phyloP scores from a whole-genome alignment of 2,329 filamentous ascomycete species.

The Dothiorella sarmentorum region DNA sequence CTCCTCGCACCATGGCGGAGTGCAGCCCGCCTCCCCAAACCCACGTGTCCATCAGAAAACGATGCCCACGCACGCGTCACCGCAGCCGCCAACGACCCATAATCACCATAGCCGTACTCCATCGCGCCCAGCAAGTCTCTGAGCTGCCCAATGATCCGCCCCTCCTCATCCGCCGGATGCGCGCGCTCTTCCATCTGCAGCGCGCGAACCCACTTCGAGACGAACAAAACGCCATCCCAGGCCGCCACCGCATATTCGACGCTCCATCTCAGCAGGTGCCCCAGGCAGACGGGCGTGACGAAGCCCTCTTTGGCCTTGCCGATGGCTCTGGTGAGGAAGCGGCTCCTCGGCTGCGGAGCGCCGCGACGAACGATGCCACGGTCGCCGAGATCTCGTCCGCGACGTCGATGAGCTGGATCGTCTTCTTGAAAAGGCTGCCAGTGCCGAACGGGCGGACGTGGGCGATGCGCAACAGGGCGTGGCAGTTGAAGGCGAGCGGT shows the following conservation, averaged over 20 bases:
- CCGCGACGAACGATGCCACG: slow-evolving; percentile 26
- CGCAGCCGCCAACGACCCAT: slow-evolving; percentile 26
- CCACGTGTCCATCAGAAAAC: slow-evolving; percentile 28
- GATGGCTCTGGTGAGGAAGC: slow-evolving; percentile 29
- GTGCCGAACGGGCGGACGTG: slow-evolving; percentile 32
- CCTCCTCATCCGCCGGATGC: slow-evolving; percentile 22
- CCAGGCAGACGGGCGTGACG: slow-evolving; percentile 27
- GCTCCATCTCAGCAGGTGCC: slow-evolving; percentile 30
- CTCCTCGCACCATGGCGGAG: too few species aligned
- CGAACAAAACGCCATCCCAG: slow-evolving; percentile 31
- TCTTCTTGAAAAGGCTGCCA: slow-evolving; percentile 28
- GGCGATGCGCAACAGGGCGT: slow-evolving; percentile 33
- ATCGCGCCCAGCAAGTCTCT: slow-evolving; percentile 25
- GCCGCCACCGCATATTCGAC: slow-evolving; percentile 35
- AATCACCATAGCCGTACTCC: slow-evolving; percentile 23
- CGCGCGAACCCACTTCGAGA: slow-evolving; percentile 34
- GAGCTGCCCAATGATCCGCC: slow-evolving; percentile 26
- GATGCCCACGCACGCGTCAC: slow-evolving; percentile 29
- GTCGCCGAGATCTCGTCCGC: slow-evolving; percentile 25
- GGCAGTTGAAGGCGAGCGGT: slow-evolving; percentile 34
- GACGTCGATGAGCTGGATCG: slow-evolving; percentile 29
- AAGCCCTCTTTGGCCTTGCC: slow-evolving; percentile 29
- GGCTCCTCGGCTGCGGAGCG: slow-evolving; percentile 26
- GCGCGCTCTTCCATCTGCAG: slow-evolving; percentile 26
- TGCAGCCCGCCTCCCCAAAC: slow-evolving; percentile 21